These are phyloP conservation scores for Delonix regia DNA, from an alignment of 306 rosid genomes.

Conservation along the genomic window DNA sequence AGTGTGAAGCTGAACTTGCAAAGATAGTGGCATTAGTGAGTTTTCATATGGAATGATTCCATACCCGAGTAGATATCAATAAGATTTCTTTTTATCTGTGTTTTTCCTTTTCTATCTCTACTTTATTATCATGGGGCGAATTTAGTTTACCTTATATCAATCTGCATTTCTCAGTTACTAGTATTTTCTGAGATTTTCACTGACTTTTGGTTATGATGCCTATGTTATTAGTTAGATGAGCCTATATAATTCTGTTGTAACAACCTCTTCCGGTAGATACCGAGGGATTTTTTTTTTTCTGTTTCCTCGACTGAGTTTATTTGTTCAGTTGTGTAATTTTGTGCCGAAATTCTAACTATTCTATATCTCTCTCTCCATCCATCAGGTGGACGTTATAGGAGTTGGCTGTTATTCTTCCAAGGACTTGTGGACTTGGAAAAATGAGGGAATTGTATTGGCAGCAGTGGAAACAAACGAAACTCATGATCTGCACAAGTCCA, in stretches of 20 bases:
- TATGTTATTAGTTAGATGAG: conserved; percentile 20
- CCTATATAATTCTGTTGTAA: neutral
- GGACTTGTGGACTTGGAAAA: conserved; percentile 93
- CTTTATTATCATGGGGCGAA: conserved; percentile 2
- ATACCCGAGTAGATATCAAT: conserved; percentile 10
- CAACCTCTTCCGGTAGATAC: conserved; percentile 9
- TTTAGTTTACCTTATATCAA: conserved; percentile 12
- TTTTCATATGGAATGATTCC: conserved; percentile 8
- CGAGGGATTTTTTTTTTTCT: neutral
- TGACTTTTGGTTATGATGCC: neutral
- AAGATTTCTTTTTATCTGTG: neutral
- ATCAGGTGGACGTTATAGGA: conserved; percentile 92
- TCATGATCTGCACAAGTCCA: conserved; percentile 82
- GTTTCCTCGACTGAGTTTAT: neutral
- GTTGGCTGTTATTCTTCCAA: conserved; percentile 95
- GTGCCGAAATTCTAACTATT: neutral
- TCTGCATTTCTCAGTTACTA: neutral
- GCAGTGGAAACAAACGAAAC: conserved; percentile 72
- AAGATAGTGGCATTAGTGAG: neutral
- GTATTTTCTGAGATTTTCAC: neutral
- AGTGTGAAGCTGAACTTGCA: neutral
- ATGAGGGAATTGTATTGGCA: conserved; percentile 82
- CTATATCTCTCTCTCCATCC: conserved; percentile 1
- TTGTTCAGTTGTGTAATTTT: conserved; percentile 20
- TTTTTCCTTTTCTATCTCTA: conserved; percentile 1